Conservation (phyloP, 2,329 filamentous ascomycete genomes). For the Fusarium papillatum region DNA sequence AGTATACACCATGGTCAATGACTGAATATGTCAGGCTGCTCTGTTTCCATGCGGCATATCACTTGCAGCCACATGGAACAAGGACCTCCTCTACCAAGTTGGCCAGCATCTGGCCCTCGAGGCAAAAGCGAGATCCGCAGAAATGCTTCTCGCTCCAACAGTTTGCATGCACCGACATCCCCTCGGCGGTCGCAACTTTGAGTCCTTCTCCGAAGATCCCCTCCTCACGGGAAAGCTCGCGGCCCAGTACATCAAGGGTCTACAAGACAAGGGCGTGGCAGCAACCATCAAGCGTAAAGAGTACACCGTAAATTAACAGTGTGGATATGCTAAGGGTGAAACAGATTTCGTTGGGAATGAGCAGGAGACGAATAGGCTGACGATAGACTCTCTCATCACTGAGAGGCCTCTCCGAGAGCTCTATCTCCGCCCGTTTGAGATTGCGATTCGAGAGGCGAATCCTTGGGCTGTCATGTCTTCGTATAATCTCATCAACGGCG, state of each 20-base stretch:
- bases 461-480: slow-evolving; percentile 79
- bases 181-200: slow-evolving; percentile 87
- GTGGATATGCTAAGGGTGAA: not conserved
- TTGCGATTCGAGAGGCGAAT: slow-evolving; percentile 76
- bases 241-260: slow-evolving; percentile 78
- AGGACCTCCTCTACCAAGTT: slow-evolving; percentile 75
- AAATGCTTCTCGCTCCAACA: slow-evolving; percentile 82
- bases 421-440: slow-evolving; percentile 82
- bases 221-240: slow-evolving; percentile 81
- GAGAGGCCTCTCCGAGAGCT: slow-evolving; percentile 77
- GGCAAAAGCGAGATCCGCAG: slow-evolving; percentile 78
- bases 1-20: rapidly evolving
- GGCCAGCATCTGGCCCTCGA: slow-evolving; percentile 81
- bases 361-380: slow-evolving; percentile 70
- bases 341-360: slow-evolving; percentile 79
- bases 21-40: slow-evolving; percentile 67
- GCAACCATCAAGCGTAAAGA: slow-evolving; percentile 82
- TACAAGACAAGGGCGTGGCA: slow-evolving; percentile 80
- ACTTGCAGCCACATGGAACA: slow-evolving; percentile 85
- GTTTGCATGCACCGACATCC: slow-evolving; percentile 88
- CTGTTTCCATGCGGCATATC: slow-evolving; percentile 86
- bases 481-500: slow-evolving; percentile 76
- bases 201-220: slow-evolving; percentile 89
- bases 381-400: slow-evolving; percentile 73
- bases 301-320: rapidly evolving